These are phyloP conservation scores for Fusarium siculi DNA, from an alignment of 2,329 filamentous ascomycete species.

Conservation along the genomic window DNA sequence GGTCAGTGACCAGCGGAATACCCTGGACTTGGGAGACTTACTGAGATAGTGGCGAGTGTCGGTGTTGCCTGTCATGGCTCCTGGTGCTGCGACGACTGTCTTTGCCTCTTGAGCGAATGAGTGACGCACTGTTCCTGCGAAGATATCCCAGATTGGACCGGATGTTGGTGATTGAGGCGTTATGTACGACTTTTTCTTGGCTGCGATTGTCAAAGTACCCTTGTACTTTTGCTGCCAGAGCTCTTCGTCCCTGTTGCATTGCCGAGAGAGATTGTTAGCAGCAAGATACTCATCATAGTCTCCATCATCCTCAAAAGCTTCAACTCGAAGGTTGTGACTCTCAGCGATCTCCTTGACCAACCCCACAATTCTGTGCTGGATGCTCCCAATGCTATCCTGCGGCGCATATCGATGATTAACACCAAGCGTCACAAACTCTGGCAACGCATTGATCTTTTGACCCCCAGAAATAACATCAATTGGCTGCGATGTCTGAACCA, in stretches of 20 bases:
- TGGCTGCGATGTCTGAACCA: constrained; percentile 69
- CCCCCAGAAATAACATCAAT: constrained; percentile 70
- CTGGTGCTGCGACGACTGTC: constrained; percentile 2
- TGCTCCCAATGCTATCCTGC: constrained; percentile 5
- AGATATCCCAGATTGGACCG: constrained; percentile 5
- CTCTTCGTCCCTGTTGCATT: background rate
- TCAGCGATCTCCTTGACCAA: background rate
- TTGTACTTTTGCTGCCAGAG: background rate
- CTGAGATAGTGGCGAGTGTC: constrained; percentile 17
- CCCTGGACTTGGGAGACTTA: background rate
- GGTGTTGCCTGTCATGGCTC: constrained; percentile 28
- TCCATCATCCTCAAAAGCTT: constrained; percentile 9
- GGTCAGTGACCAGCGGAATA: background rate
- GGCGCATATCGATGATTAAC: constrained; percentile 63
- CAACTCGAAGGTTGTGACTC: background rate
- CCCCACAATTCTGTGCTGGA: background rate
- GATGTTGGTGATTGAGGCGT: background rate
- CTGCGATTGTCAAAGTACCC: background rate
- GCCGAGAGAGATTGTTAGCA: background rate
- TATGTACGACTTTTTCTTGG: background rate
- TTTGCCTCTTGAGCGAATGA: background rate
- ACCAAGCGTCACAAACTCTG: constrained; percentile 65
- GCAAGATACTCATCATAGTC: background rate
- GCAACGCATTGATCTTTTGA: constrained; percentile 72
- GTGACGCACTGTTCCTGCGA: constrained; percentile 13